phyloP scores from a whole-genome alignment of 1,284 basidiomycete species.

The Cutaneotrichosporon sp. region DNA sequence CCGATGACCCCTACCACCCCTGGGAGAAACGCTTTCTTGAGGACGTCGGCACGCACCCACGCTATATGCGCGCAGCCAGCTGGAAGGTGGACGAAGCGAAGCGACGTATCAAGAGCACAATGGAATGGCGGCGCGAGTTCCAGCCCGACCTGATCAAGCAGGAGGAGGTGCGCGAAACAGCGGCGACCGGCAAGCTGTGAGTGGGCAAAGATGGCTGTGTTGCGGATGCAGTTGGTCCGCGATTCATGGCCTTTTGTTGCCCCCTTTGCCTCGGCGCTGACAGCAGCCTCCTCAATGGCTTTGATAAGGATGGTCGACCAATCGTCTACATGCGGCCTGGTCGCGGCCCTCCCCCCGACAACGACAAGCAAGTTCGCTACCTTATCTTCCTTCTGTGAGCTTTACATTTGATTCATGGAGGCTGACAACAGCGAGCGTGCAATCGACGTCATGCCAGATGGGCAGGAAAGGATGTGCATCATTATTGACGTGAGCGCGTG shows the following conservation, averaged over 20 bases:
- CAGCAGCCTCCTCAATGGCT: conserved; percentile 68
- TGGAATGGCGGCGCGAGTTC: conserved; percentile 75
- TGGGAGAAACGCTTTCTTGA: conserved; percentile 73
- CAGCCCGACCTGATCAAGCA: conserved; percentile 75
- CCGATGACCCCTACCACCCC: conserved; percentile 61
- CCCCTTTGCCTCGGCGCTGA: neutral
- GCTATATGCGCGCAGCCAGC: conserved; percentile 77
- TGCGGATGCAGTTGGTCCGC: no score
- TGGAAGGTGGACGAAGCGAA: conserved; percentile 74
- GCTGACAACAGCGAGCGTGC: conserved; percentile 64
- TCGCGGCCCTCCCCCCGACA: conserved; percentile 69
- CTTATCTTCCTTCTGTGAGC: conserved; percentile 76
- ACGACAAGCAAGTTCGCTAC: conserved; percentile 70
- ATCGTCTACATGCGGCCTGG: conserved; percentile 80
- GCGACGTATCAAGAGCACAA: conserved; percentile 66
- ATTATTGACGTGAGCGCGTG: conserved; percentile 60
- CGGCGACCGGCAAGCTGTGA: conserved; percentile 79
- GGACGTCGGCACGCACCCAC: conserved; percentile 65
- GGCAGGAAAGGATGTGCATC: conserved; percentile 73
- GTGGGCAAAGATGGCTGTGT: no score
- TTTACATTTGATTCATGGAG: conserved; percentile 37
- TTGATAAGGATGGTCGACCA: conserved; percentile 73
- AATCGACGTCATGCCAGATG: conserved; percentile 75
- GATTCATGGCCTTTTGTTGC: no score
- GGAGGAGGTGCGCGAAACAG: conserved; percentile 66